phyloP scores from a whole-genome alignment of 2,329 filamentous ascomycete species.

The Penicillium sp. region DNA sequence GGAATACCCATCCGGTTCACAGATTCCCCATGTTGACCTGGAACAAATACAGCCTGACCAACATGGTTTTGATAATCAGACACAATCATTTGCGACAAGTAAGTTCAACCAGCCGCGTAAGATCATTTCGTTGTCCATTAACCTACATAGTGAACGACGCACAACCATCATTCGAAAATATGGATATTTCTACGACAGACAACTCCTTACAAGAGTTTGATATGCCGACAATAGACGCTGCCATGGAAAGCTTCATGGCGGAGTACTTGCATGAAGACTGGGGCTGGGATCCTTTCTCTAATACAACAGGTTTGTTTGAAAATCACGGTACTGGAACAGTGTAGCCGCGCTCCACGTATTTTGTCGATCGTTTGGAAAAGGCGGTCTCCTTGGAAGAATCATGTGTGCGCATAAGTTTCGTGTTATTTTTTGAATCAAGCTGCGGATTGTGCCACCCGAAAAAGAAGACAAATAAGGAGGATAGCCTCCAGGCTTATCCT shows the following conservation, averaged over 20 bases:
- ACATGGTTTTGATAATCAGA: too few species aligned
- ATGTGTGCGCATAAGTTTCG: not conserved
- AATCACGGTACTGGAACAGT: not conserved
- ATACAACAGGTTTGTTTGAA: constrained; percentile 8
- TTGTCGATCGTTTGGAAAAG: too few species aligned
- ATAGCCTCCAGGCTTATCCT: not conserved
- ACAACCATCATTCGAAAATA: not conserved
- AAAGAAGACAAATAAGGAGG: not conserved
- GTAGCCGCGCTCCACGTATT: not conserved
- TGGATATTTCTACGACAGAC: constrained; percentile 1
- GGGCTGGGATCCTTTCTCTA: constrained; percentile 36
- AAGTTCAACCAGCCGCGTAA: too few species aligned
- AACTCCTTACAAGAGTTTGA: constrained; percentile 17
- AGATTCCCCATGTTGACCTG: too few species aligned
- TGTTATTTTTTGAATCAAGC: not conserved
- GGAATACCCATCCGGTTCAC: not conserved
- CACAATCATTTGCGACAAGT: not conserved
- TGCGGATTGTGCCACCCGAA: not conserved
- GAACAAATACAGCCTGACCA: too few species aligned
- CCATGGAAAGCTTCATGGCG: constrained; percentile 33
- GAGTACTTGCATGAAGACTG: constrained; percentile 35
- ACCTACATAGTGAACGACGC: not conserved
- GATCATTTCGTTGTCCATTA: too few species aligned
- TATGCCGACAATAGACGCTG: constrained; percentile 23
- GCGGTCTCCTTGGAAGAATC: too few species aligned